Evolutionary conservation across 352 stramenopile genomes (phyloP).

Genomic region (Phytopythium chamaehyphon): DNA sequence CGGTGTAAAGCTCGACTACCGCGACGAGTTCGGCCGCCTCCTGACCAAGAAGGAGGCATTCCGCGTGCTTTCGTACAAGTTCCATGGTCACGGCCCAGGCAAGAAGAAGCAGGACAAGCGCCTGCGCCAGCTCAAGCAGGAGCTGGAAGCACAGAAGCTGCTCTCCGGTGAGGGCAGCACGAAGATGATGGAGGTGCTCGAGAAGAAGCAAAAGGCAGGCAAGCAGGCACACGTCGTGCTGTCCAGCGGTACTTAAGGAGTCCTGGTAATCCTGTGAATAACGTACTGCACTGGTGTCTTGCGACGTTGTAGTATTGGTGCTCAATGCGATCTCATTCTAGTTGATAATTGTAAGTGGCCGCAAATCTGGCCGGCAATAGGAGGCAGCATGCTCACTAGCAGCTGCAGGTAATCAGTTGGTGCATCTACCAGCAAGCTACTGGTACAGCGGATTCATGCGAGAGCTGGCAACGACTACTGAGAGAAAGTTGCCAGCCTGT

Average conservation of each 20-base stretch:
- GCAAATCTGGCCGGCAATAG: too few species aligned
- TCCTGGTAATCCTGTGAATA: too few species aligned
- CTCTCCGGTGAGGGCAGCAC: slow-evolving; percentile 70
- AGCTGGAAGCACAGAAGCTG: slow-evolving; percentile 69
- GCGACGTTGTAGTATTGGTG: too few species aligned
- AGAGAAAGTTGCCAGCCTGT: slow-evolving; percentile 36
- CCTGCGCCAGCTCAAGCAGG: slow-evolving; percentile 82
- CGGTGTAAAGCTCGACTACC: slow-evolving; percentile 94
- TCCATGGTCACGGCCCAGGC: slow-evolving; percentile 95
- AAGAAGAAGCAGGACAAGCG: slow-evolving; percentile 98
- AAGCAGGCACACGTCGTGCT: slow-evolving; percentile 85
- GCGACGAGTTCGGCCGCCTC: slow-evolving; percentile 95
- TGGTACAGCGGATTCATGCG: slow-evolving; percentile 59
- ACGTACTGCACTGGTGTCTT: too few species aligned
- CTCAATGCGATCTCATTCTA: too few species aligned
- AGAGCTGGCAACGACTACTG: slow-evolving; percentile 55
- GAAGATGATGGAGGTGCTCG: slow-evolving; percentile 83
- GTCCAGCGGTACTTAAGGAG: slow-evolving; percentile 43
- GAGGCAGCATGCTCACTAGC: too few species aligned
- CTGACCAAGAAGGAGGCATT: slow-evolving; percentile 98
- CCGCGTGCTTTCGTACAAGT: slow-evolving; percentile 97
- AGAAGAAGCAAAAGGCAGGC: slow-evolving; percentile 78
- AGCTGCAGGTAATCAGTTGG: too few species aligned
- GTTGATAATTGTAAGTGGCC: too few species aligned
- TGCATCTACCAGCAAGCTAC: slow-evolving; percentile 10